Percentiles rank a stretch among this genome's conserved stretches.
Evolutionary conservation across 106 monocot species (phyloP).

Genomic region (Narthecium ossifragum): DNA sequence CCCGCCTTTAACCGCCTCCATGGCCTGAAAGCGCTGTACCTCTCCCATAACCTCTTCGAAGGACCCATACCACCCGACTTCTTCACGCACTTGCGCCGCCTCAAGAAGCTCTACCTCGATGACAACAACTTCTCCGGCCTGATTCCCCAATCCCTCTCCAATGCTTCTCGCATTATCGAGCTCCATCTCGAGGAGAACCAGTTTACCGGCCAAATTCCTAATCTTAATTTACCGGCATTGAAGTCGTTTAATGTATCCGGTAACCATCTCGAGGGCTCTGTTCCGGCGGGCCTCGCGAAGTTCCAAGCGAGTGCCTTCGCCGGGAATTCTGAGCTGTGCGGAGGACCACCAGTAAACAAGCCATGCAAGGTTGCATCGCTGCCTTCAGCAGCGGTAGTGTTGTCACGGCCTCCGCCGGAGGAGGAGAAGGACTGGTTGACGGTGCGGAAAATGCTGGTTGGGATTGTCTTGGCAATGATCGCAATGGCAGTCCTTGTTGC

Average conservation of each 20-base stretch:
- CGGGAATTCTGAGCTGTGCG: slow-evolving; percentile 49
- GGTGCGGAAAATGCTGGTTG: too few relatives aligned
- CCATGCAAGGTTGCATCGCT: not conserved
- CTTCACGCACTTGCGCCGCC: slow-evolving; percentile 35
- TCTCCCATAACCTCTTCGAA: slow-evolving; percentile 51
- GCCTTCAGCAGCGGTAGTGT: not conserved
- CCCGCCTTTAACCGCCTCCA: slow-evolving; percentile 40
- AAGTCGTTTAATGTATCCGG: slow-evolving; percentile 51
- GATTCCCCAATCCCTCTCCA: slow-evolving; percentile 45
- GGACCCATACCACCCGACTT: slow-evolving; percentile 37
- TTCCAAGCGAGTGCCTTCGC: slow-evolving; percentile 45
- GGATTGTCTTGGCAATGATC: not conserved
- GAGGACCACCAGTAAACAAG: slow-evolving; percentile 7
- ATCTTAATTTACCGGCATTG: too few relatives aligned
- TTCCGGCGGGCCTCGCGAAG: slow-evolving; percentile 38
- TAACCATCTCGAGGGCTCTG: slow-evolving; percentile 44
- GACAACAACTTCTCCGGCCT: slow-evolving; percentile 38
- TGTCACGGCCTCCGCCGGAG: not conserved
- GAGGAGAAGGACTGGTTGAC: not conserved
- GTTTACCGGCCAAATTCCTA: slow-evolving; percentile 43
- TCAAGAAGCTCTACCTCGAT: slow-evolving; percentile 64
- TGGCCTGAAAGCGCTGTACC: slow-evolving; percentile 46
- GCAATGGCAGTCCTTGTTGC: not conserved
- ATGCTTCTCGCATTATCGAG: slow-evolving; percentile 36
- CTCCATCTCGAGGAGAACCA: slow-evolving; percentile 50